Evolutionary conservation across 208 protist genomes (phyloP).

Genomic region (Leishmania martiniquensis): DNA sequence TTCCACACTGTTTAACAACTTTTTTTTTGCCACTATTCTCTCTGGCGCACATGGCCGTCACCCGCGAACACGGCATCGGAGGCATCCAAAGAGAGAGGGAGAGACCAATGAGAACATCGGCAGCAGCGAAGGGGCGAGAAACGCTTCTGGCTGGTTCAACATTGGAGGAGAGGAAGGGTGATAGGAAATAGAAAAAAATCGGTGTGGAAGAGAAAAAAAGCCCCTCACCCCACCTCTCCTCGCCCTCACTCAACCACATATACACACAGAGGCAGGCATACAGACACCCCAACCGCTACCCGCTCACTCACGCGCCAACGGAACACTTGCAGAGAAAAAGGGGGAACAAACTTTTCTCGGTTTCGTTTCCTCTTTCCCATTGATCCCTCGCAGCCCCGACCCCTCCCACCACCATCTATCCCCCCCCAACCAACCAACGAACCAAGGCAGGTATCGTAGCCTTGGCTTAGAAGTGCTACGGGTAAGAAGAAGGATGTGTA

Average conservation of each 20-base stretch:
- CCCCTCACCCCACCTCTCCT: no score
- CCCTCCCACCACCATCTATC: background rate
- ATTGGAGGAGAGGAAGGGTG: background rate
- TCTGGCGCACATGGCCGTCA: no score
- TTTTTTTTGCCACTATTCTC: background rate
- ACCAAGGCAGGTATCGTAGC: background rate
- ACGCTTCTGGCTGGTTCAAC: background rate
- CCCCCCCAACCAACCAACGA: no score
- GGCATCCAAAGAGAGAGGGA: background rate
- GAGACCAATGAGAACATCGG: background rate
- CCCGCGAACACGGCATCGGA: background rate
- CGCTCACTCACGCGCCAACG: background rate
- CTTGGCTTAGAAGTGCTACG: background rate
- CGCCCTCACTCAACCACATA: no score
- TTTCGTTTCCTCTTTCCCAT: no score
- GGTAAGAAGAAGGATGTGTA: conserved; percentile 15
- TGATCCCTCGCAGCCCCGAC: background rate
- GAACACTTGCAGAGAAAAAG: no score
- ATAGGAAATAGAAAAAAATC: background rate
- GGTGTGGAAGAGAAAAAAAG: background rate
- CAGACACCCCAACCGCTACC: no score
- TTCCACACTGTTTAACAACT: background rate
- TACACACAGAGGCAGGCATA: background rate
- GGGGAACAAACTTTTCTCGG: no score
- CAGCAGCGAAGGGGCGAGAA: background rate